These are phyloP conservation scores for Geotrichum reessii DNA, from an alignment of 1,139 yeast genomes.

Conservation along the genomic window DNA sequence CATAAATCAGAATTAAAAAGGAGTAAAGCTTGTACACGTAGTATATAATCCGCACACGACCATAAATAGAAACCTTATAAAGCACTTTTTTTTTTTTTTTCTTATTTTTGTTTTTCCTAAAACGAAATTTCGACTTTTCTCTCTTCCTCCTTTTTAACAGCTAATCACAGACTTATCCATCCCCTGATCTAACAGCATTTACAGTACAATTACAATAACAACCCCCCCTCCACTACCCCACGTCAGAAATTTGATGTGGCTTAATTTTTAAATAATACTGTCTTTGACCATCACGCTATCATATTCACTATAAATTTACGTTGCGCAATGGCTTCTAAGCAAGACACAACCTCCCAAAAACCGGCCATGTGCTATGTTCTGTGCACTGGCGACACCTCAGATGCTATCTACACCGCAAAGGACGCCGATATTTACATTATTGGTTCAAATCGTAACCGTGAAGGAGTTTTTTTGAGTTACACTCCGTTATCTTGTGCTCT, in stretches of 20 bases:
- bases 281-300: not conserved
- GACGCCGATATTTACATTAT: not conserved
- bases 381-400: not conserved
- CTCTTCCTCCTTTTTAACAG: not conserved
- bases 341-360: not conserved
- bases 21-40: not conserved
- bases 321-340: not conserved
- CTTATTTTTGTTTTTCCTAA: not conserved
- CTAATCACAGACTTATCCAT: not conserved
- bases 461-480: not conserved
- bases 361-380: not conserved
- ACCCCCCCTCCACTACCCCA: not conserved
- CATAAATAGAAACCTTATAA: not conserved
- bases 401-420: not conserved
- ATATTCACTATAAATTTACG: not conserved
- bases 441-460: not conserved
- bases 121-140: not conserved
- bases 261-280: too few species aligned
- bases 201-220: not conserved
- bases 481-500: not conserved
- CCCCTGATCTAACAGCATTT: not conserved
- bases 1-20: not conserved
- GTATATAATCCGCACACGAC: too few species aligned
- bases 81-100: not conserved
- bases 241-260: not conserved